Percentiles rank a stretch among this genome's conserved stretches.
Conservation (phyloP, 345 rosid genomes). For the Aethionema arabicum region DNA sequence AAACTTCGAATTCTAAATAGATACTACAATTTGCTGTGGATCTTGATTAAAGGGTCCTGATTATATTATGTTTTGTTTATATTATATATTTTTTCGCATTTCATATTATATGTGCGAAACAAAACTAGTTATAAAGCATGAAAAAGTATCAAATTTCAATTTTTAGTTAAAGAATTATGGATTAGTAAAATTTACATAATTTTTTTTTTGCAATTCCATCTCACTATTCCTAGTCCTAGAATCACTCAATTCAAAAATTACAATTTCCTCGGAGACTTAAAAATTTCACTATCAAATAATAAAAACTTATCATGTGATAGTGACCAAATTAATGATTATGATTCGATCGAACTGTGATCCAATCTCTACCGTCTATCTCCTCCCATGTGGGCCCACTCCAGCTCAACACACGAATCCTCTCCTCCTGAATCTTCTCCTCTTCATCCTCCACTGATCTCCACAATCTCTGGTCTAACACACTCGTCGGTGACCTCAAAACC, state of each 20-base stretch:
- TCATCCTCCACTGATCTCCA: constrained; percentile 49
- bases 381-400: constrained; percentile 43
- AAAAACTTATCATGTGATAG: constrained; percentile 4
- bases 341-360: constrained; percentile 49
- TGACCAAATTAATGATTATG: constrained; percentile 28
- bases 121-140: no score
- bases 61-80: no score
- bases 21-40: no score
- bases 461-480: constrained; percentile 60
- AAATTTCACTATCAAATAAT: neutral
- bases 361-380: constrained; percentile 43
- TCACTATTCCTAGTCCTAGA: neutral
- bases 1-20: no score
- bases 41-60: no score
- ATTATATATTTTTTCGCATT: no score
- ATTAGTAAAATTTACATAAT: constrained; percentile 22
- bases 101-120: no score
- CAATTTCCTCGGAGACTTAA: neutral
- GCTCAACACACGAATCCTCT: constrained; percentile 53
- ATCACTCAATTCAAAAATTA: constrained; percentile 24
- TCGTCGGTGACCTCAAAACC: constrained; percentile 64
- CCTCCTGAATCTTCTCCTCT: constrained; percentile 19
- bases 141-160: neutral
- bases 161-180: constrained; percentile 9
- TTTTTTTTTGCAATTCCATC: neutral